Percentiles rank a stretch among this genome's conserved stretches.
These are phyloP conservation scores for Penicillium oxalicum DNA, from an alignment of 2,329 filamentous ascomycete species.

Conservation along the genomic window DNA sequence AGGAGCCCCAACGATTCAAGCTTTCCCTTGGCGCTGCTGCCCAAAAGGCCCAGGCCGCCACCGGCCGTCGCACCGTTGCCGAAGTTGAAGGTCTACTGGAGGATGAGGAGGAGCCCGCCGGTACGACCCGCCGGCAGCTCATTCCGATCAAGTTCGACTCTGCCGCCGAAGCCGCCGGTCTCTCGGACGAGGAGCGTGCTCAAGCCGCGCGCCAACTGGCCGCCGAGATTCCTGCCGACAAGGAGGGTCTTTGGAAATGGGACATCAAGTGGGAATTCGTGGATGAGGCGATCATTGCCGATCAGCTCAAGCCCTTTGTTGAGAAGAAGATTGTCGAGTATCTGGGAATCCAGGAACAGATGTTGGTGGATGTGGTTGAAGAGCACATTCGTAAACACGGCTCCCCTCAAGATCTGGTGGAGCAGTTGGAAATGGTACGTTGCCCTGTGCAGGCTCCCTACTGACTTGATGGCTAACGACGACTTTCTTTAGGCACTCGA, in stretches of 20 bases:
- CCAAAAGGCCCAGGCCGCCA: slow-evolving; percentile 59
- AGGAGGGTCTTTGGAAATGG: slow-evolving; percentile 86
- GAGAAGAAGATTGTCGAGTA: slow-evolving; percentile 98
- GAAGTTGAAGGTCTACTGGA: slow-evolving; percentile 93
- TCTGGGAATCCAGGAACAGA: slow-evolving; percentile 90
- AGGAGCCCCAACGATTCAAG: slow-evolving; percentile 72
- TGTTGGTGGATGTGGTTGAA: slow-evolving; percentile 88
- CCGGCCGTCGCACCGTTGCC: slow-evolving; percentile 70
- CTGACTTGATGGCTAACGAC: slow-evolving; percentile 27
- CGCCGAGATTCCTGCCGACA: slow-evolving; percentile 81
- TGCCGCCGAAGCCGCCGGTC: slow-evolving; percentile 57
- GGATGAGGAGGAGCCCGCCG: slow-evolving; percentile 80
- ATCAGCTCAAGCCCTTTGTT: slow-evolving; percentile 88
- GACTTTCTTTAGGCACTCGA: slow-evolving; percentile 62
- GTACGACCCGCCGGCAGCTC: slow-evolving; percentile 64
- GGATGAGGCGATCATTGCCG: slow-evolving; percentile 70
- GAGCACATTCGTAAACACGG: slow-evolving; percentile 73
- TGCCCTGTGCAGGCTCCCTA: slow-evolving; percentile 3
- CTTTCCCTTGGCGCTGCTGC: slow-evolving; percentile 85
- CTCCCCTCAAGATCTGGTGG: slow-evolving; percentile 71
- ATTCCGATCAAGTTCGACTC: slow-evolving; percentile 78
- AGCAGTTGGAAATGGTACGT: slow-evolving; percentile 76
- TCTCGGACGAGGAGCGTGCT: slow-evolving; percentile 81
- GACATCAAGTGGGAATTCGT: slow-evolving; percentile 87
- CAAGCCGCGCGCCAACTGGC: slow-evolving; percentile 77